Conservation (phyloP, 805 yeast genomes). For the Candida tallmaniae region DNA sequence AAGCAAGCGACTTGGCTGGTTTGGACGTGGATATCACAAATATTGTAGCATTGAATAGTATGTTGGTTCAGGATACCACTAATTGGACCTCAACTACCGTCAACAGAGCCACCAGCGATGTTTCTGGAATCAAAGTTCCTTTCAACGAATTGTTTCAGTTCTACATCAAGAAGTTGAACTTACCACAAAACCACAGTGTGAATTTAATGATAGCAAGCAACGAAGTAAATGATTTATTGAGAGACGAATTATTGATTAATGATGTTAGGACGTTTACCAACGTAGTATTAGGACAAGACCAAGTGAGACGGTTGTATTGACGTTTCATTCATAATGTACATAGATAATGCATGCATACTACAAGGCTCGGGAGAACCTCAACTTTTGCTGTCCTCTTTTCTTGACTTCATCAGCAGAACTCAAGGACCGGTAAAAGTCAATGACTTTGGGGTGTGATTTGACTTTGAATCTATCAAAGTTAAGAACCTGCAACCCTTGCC, state of each 20-base stretch:
- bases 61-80: not conserved
- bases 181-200: not conserved
- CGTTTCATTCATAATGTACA: not conserved
- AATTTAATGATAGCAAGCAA: constrained; percentile 4
- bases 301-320: no score
- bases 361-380: not conserved
- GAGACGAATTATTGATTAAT: not conserved
- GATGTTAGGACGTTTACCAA: constrained; percentile 1
- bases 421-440: constrained; percentile 58
- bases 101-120: not conserved
- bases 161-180: constrained; percentile 4
- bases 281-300: not conserved
- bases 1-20: constrained; percentile 3
- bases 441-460: constrained; percentile 65
- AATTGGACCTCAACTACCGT: not conserved
- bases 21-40: constrained; percentile 1
- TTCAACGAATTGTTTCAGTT: constrained; percentile 3
- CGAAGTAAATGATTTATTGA: not conserved
- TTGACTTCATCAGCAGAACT: constrained; percentile 24
- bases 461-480: constrained; percentile 66
- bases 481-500: constrained; percentile 77
- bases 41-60: constrained; percentile 2
- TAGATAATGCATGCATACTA: not conserved
- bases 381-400: constrained; percentile 2
- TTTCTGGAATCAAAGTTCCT: constrained; percentile 3